These are phyloP conservation scores for Starmerella lactis-condensi DNA, from an alignment of 805 yeast species.

Conservation along the genomic window DNA sequence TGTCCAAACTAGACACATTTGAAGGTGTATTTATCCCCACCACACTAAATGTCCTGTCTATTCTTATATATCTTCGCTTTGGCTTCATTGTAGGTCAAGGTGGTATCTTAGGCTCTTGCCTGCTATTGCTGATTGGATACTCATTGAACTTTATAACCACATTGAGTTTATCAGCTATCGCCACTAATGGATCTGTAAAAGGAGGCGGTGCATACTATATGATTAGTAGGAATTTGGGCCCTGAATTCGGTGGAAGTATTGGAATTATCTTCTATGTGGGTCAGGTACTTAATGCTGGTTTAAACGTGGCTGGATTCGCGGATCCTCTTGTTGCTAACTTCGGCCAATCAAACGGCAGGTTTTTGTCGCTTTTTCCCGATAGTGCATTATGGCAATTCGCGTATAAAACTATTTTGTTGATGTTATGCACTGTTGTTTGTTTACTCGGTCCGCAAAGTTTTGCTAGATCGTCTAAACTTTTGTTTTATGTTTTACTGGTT, in stretches of 20 bases:
- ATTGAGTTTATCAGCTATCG: conserved; percentile 79
- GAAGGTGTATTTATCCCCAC: conserved; percentile 91
- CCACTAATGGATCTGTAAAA: conserved; percentile 90
- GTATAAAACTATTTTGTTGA: conserved; percentile 54
- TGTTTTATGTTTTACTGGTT: conserved; percentile 45
- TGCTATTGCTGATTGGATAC: conserved; percentile 54
- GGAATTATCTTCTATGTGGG: conserved; percentile 90
- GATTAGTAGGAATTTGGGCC: conserved; percentile 89
- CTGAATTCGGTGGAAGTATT: conserved; percentile 95
- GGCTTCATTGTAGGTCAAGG: conserved; percentile 91
- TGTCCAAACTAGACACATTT: conserved; percentile 67
- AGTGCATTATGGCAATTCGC: conserved; percentile 48
- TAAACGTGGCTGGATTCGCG: conserved; percentile 88
- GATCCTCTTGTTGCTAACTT: conserved; percentile 77
- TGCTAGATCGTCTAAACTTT: conserved; percentile 58
- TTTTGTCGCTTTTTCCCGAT: conserved; percentile 43
- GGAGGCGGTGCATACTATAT: conserved; percentile 98
- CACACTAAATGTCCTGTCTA: conserved; percentile 75
- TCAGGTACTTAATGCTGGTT: conserved; percentile 69
- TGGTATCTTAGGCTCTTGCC: conserved; percentile 65
- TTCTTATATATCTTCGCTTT: conserved; percentile 84
- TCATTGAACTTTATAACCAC: conserved; percentile 70
- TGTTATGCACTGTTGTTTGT: conserved; percentile 57
- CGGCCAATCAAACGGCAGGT: conserved; percentile 40
- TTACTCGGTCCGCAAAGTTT: conserved; percentile 66